Conservation (phyloP, 164 flowering plant species). For the Nymphaea thermarum region DNA sequence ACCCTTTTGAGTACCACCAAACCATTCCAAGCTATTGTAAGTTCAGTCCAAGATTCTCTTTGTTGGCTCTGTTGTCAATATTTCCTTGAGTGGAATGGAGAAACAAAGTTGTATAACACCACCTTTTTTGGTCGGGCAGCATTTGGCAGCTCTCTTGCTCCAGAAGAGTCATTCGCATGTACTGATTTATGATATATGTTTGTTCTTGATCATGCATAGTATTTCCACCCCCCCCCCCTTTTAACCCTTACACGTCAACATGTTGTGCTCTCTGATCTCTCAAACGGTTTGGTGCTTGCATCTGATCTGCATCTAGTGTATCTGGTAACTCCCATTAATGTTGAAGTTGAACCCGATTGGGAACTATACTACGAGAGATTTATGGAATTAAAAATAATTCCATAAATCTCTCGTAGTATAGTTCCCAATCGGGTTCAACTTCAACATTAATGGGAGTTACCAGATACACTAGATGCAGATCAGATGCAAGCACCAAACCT, state of each 20-base stretch:
- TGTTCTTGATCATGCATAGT: neutral
- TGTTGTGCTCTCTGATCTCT: constrained; percentile 92
- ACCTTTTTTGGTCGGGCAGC: constrained; percentile 97
- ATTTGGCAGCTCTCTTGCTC: constrained; percentile 91
- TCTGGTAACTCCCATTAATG: constrained; percentile 89
- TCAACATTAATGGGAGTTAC: constrained; percentile 95
- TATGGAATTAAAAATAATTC: constrained; percentile 54
- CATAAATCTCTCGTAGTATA: constrained; percentile 86
- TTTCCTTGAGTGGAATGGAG: constrained; percentile 94
- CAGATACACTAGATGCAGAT: constrained; percentile 88
- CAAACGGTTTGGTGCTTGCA: constrained; percentile 90
- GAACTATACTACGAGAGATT: constrained; percentile 84
- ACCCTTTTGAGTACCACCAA: constrained; percentile 93
- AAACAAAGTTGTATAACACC: constrained; percentile 74
- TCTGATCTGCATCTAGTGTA: constrained; percentile 96
- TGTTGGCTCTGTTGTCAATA: constrained; percentile 83
- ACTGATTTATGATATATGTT: neutral
- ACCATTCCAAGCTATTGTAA: constrained; percentile 94
- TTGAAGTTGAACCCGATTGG: constrained; percentile 97
- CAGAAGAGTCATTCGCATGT: constrained; percentile 94
- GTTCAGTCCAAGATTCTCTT: constrained; percentile 93
- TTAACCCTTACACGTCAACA: constrained; percentile 6
- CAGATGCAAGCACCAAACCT: constrained; percentile 96
- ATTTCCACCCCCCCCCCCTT: neutral
- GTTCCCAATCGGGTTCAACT: constrained; percentile 95